Base-by-base conservation (phyloP, 176 grass and related monocot species). In the Microstegium vimineum region DNA sequence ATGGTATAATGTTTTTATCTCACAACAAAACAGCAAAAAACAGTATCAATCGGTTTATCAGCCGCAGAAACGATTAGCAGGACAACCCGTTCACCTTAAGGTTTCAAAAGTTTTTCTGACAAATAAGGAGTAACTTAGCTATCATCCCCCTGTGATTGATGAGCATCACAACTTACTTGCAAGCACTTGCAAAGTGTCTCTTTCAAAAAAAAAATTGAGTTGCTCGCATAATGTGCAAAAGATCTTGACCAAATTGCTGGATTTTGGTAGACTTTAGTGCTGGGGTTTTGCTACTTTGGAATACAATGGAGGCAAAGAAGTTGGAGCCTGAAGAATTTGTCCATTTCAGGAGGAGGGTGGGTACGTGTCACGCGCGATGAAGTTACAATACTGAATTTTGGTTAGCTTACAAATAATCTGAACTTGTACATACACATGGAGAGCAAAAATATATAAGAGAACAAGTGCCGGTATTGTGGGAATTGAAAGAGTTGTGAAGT, bases 251-350 rank as follows among this genome's bases (percentile, higher is more conserved):
- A 75, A 72, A 66, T 59, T 42, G 43, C 63, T 66, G 3, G 80
- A 83, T 79, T 79, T 62, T 34, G 18, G 86, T 79, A 34, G 80
- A 66, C 66, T 74, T 71, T 83, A 57, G 52, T 73, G 33, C 28
- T 17, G 42, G 47, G 47, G 23, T 2, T 18, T 2, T 74, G 43
- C 59, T 69, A 45, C 69, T 66, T 59, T 3, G 26, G 30, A 74
- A 80, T 14, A 71, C 8, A 71, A 31, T 31, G 41, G 41, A 10
- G 27, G 22, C 46, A 79, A 84, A 20, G 40, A 62, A 87, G 20
- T 13, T 28, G 26, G 60, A 2, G 22, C 40, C 3, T 25, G 31
- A 77, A 79, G 15, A 60, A 66, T 73, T 88, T 78, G 56, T 12
- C 51, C 51, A 28, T 11, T 2, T 36, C 30, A 45, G 68, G 12